These are phyloP conservation scores for Paecilomyces fulvus DNA, from an alignment of 2,329 filamentous ascomycete species.

Conservation along the genomic window DNA sequence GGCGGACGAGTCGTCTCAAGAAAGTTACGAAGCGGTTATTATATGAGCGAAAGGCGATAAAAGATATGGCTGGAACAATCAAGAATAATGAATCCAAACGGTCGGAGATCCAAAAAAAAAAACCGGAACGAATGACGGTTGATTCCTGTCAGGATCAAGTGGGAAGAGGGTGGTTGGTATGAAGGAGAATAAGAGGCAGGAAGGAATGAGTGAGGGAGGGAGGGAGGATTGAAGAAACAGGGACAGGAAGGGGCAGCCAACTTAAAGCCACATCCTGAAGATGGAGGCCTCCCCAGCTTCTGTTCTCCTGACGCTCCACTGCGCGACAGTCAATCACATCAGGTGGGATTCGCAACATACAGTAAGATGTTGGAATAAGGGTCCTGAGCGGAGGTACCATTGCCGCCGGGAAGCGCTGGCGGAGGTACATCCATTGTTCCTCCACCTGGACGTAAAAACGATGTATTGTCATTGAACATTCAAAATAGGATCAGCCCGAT, in stretches of 20 bases:
- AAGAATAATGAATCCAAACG: not conserved
- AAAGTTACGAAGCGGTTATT: not conserved
- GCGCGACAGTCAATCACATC: not conserved
- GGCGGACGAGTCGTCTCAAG: not conserved
- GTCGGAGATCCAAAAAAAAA: not conserved
- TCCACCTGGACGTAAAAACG: not conserved
- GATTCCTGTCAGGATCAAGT: not conserved
- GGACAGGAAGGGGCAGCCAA: not conserved
- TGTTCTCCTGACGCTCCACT: not conserved
- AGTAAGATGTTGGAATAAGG: not conserved
- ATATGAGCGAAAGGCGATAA: not conserved
- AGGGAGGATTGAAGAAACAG: not conserved
- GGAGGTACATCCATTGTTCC: not conserved
- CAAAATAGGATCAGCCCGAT: slow-evolving; percentile 1
- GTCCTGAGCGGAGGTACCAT: not conserved
- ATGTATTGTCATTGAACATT: not conserved
- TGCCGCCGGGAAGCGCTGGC: not conserved
- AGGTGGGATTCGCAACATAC: not conserved
- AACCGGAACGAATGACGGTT: slow-evolving; percentile 8
- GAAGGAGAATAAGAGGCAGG: slow-evolving; percentile 1
- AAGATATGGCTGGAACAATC: slow-evolving; percentile 1
- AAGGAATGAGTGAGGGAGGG: slow-evolving; percentile 2
- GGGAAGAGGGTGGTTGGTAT: not conserved
- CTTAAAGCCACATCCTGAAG: not conserved
- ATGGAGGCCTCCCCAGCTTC: not conserved